Percentiles rank a stretch among this genome's conserved stretches.
Evolutionary conservation across 805 yeast genomes (phyloP).

Genomic region (Myxozyma lipomycoides): DNA sequence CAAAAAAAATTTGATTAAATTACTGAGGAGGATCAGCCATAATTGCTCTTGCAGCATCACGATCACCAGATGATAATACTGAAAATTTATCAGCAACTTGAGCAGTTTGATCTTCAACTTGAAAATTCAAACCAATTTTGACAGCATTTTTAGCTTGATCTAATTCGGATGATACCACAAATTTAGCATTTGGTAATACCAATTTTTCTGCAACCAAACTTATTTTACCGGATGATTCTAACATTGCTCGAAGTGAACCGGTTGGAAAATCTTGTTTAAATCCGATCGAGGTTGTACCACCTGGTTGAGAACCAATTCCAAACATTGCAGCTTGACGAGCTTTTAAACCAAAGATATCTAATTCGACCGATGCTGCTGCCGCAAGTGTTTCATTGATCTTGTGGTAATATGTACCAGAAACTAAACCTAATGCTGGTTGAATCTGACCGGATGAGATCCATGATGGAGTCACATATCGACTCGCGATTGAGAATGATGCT

Average conservation of each 20-base stretch:
- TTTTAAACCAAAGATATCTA: constrained; percentile 42
- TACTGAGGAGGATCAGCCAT: constrained; percentile 27
- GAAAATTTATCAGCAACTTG: constrained; percentile 46
- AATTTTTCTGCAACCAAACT: constrained; percentile 89
- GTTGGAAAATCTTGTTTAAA: constrained; percentile 98
- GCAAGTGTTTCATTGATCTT: constrained; percentile 88
- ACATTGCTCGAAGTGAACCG: constrained; percentile 83
- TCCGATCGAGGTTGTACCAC: constrained; percentile 90
- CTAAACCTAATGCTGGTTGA: constrained; percentile 82
- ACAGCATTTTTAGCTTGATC: constrained; percentile 79
- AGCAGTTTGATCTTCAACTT: constrained; percentile 92
- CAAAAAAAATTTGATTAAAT: neutral
- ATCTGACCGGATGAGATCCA: constrained; percentile 90
- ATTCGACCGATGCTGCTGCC: constrained; percentile 86
- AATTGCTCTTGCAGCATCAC: constrained; percentile 17
- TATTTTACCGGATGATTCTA: constrained; percentile 88
- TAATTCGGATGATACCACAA: constrained; percentile 85
- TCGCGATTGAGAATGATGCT: constrained; percentile 83
- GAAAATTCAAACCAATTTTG: constrained; percentile 88
- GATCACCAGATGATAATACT: constrained; percentile 12
- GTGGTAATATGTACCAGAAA: constrained; percentile 89
- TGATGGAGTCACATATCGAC: constrained; percentile 79
- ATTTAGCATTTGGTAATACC: constrained; percentile 83
- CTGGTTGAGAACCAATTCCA: constrained; percentile 78
- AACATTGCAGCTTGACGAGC: constrained; percentile 50